Evolutionary conservation across 2,329 filamentous ascomycete genomes (phyloP).

Genomic region (Alternaria conjuncta): DNA sequence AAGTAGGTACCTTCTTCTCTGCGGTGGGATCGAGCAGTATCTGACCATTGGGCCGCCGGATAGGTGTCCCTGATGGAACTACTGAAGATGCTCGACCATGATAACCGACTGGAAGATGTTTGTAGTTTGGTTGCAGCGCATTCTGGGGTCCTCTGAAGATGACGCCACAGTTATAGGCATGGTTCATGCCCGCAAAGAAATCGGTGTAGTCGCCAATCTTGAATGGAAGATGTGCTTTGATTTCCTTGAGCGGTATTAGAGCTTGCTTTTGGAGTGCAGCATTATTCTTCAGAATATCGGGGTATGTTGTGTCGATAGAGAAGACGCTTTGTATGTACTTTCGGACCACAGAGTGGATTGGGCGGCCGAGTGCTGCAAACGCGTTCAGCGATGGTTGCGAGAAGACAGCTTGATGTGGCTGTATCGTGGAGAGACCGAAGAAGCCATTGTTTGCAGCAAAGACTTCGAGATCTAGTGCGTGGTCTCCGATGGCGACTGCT

Average conservation of each 20-base stretch:
- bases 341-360: constrained; percentile 72
- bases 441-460: constrained; percentile 68
- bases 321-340: constrained; percentile 73
- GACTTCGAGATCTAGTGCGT: constrained; percentile 71
- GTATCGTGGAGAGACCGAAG: constrained; percentile 61
- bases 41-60: constrained; percentile 78
- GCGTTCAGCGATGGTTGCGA: constrained; percentile 70
- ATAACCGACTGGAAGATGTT: constrained; percentile 80
- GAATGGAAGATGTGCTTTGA: constrained; percentile 75
- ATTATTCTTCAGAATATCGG: constrained; percentile 70
- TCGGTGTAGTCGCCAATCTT: constrained; percentile 83
- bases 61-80: constrained; percentile 74
- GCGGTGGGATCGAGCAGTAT: constrained; percentile 69
- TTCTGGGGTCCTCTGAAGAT: constrained; percentile 76
- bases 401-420: constrained; percentile 67
- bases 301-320: constrained; percentile 63
- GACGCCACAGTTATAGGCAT: constrained; percentile 74
- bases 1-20: constrained; percentile 67
- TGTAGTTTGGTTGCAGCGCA: constrained; percentile 82
- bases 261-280: constrained; percentile 61
- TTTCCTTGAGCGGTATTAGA: constrained; percentile 65
- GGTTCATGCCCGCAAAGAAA: constrained; percentile 82
- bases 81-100: constrained; percentile 79
- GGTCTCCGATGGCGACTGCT: constrained; percentile 74
- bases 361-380: constrained; percentile 74